A percentile compares a stretch with the other conserved stretches of the same genome.
Conservation (phyloP, 495 filamentous ascomycete species). For the Talaromyces stipitatus region DNA sequence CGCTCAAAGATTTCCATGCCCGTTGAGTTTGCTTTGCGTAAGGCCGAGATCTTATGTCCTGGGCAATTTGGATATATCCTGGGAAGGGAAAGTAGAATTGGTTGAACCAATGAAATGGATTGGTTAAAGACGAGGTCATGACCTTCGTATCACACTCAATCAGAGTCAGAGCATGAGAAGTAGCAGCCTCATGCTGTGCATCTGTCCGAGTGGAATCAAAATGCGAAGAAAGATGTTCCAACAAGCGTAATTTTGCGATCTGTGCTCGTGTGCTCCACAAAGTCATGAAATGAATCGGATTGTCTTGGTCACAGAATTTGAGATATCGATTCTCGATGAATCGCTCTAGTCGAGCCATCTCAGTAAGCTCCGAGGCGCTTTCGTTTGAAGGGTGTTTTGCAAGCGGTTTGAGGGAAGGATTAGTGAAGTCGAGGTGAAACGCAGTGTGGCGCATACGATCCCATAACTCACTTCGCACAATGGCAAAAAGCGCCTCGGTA, state of each 20-base stretch:
- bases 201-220: constrained; percentile 18
- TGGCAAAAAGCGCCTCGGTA: constrained; percentile 45
- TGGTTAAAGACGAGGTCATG: constrained; percentile 35
- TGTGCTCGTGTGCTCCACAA: constrained; percentile 38
- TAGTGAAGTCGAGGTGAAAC: constrained; percentile 45
- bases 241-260: constrained; percentile 37
- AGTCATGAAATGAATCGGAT: constrained; percentile 47
- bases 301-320: constrained; percentile 35
- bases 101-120: constrained; percentile 37
- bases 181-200: constrained; percentile 25
- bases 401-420: constrained; percentile 35
- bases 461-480: constrained; percentile 40
- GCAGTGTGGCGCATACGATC: constrained; percentile 38
- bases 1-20: constrained; percentile 42
- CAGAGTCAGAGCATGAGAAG: constrained; percentile 32
- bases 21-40: constrained; percentile 16
- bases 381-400: constrained; percentile 17
- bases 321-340: constrained; percentile 42
- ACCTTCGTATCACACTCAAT: constrained; percentile 44
- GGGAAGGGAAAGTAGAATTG: constrained; percentile 45
- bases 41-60: constrained; percentile 37
- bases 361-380: constrained; percentile 11
- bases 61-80: constrained; percentile 41
- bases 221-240: constrained; percentile 36
- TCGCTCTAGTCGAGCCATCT: constrained; percentile 31